Conservation (phyloP, 768 basidiomycete genomes). For the Botryobasidium botryosum region DNA sequence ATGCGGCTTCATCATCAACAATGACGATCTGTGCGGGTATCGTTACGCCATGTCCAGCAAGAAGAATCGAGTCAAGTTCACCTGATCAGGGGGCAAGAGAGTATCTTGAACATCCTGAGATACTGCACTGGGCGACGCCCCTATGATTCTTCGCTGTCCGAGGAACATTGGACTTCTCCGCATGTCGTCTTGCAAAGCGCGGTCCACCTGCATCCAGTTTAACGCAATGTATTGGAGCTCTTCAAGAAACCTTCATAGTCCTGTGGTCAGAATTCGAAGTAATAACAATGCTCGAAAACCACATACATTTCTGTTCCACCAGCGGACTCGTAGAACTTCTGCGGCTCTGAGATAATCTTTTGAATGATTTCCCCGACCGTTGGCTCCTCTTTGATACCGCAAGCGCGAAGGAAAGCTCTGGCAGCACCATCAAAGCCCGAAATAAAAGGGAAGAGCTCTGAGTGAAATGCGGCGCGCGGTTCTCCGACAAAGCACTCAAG, state of each 20-base stretch:
- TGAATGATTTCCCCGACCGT: conserved; percentile 65
- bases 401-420: conserved; percentile 70
- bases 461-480: conserved; percentile 52
- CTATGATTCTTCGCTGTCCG: no score
- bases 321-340: conserved; percentile 50
- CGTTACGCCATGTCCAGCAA: background rate
- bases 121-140: conserved; percentile 28
- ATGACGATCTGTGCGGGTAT: conserved; percentile 38
- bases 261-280: no score
- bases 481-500: no score
- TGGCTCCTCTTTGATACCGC: conserved; percentile 78
- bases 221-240: conserved; percentile 80
- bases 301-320: conserved; percentile 47
- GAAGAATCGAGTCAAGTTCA: no score
- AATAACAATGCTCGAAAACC: no score
- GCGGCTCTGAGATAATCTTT: conserved; percentile 50
- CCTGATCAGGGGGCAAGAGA: conserved; percentile 40
- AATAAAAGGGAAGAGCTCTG: conserved; percentile 72
- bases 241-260: conserved; percentile 61
- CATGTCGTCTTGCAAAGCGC: no score
- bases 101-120: conserved; percentile 73
- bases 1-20: conserved; percentile 70
- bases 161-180: conserved; percentile 27
- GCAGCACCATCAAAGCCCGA: conserved; percentile 71
- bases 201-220: no score